Base-by-base conservation (phyloP, 2,329 filamentous ascomycete species). In the Zasmidium cellare region DNA sequence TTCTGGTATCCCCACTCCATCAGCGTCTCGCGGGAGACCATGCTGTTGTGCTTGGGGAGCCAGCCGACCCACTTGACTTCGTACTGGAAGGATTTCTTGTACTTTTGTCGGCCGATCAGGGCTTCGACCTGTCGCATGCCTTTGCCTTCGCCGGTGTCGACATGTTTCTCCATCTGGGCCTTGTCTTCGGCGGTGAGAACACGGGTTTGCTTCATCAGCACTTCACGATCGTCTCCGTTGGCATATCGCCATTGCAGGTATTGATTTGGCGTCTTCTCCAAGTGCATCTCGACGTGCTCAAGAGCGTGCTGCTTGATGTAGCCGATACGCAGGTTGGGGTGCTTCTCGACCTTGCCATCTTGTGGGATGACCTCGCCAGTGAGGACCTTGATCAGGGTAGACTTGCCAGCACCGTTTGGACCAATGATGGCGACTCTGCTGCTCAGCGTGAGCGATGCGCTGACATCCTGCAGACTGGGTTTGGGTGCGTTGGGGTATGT, bases 231-330 rank as follows among this genome's bases (percentile, higher is more conserved):
- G 68, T 97, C 94, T 71, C 94, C 94, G 71, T 97, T 91, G 69
- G 91, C 91, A 73, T 97, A 99, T 69, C 94, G 90, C 94, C 94
- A 99, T 78, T 97, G 94, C 31, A 99, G 84, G 73, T 99, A 99
- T 78, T 99, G 94, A 75, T 96, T 97, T 44, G 94, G 94, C 0
- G 94, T 99, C 85, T 99, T 99, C 78, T 99, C 94, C 67, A 97
- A 82, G 73, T 99, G 94, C 93, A 97, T 96, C 79, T 99, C 93
- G 11, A 99, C 94, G 85, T 99, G 94, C 82, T 99, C 94, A 12
- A 99, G 84, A 46, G 94, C 94, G 76, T 99, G 94, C 80, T 99
- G 94, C 81, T 97, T 97, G 81, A 99, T 97, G 81, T 99, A 99
- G 55, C 94, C 94, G 69, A 99, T 97, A 82, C 94, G 92, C 71